Evolutionary conservation across 2,329 filamentous ascomycete species (phyloP).

Genomic region (Aspergillus persii): DNA sequence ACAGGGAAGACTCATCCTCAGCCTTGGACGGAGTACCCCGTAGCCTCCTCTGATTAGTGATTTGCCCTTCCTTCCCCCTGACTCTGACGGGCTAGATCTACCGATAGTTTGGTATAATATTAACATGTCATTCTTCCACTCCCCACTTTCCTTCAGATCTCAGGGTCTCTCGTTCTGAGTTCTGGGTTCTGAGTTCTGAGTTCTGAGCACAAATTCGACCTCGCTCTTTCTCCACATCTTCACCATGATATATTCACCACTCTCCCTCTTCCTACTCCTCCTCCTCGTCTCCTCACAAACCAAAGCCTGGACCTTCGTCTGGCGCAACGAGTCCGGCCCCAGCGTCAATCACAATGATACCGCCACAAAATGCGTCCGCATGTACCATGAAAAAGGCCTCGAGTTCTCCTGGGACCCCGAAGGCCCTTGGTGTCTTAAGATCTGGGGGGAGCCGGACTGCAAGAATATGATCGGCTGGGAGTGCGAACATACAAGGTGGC

Average conservation of each 20-base stretch:
- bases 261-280: neutral
- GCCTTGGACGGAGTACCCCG: too few relatives aligned
- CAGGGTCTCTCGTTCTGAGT: too few relatives aligned
- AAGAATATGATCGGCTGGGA: slow-evolving; percentile 1
- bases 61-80: neutral
- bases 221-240: too few relatives aligned
- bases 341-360: slow-evolving; percentile 1
- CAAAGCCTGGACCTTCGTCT: slow-evolving; percentile 14
- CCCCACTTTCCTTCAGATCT: too few relatives aligned
- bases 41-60: too few relatives aligned
- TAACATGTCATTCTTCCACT: too few relatives aligned
- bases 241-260: slow-evolving; percentile 5
- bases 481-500: slow-evolving; percentile 12
- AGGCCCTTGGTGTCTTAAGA: slow-evolving; percentile 14
- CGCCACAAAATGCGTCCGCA: slow-evolving; percentile 8
- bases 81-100: neutral
- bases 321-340: slow-evolving; percentile 13
- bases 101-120: too few relatives aligned
- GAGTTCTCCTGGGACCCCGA: slow-evolving; percentile 14
- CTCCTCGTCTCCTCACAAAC: neutral
- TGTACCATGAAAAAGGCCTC: slow-evolving; percentile 13
- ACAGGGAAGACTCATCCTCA: neutral
- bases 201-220: too few relatives aligned
- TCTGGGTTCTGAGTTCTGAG: too few relatives aligned
- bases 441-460: slow-evolving; percentile 11